Evolutionary conservation across 2,329 filamentous ascomycete species (phyloP).

Genomic region (Xylariaceae sp.): DNA sequence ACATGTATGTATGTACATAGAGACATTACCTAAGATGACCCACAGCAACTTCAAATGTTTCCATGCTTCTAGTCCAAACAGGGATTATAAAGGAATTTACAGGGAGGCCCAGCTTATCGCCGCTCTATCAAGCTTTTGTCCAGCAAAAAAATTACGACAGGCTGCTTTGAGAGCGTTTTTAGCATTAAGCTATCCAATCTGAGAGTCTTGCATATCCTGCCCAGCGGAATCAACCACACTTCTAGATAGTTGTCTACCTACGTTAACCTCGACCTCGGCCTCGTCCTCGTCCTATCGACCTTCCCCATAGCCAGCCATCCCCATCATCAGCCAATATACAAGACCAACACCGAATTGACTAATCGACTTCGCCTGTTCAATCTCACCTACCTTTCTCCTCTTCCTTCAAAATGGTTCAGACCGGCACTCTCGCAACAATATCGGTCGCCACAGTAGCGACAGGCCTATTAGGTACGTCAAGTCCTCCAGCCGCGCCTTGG

Average conservation of each 20-base stretch:
- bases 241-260: too few species aligned
- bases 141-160: conserved; percentile 27
- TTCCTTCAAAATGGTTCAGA: conserved; percentile 52
- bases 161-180: background rate
- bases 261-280: too few species aligned
- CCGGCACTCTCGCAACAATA: conserved; percentile 64
- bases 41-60: too few species aligned
- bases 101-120: conserved; percentile 13
- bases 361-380: background rate
- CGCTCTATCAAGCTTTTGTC: conserved; percentile 27
- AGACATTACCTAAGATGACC: too few species aligned
- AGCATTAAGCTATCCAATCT: background rate
- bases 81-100: background rate
- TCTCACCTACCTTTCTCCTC: background rate
- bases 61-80: too few species aligned
- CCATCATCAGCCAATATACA: too few species aligned
- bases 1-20: too few species aligned
- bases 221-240: too few species aligned
- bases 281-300: too few species aligned
- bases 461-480: conserved; percentile 64
- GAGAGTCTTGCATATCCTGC: background rate
- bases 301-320: too few species aligned
- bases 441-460: conserved; percentile 67
- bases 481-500: background rate
- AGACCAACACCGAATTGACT: background rate